These are phyloP conservation scores for Fusarium veterinarium DNA, from an alignment of 2,329 filamentous ascomycete species.

Conservation along the genomic window DNA sequence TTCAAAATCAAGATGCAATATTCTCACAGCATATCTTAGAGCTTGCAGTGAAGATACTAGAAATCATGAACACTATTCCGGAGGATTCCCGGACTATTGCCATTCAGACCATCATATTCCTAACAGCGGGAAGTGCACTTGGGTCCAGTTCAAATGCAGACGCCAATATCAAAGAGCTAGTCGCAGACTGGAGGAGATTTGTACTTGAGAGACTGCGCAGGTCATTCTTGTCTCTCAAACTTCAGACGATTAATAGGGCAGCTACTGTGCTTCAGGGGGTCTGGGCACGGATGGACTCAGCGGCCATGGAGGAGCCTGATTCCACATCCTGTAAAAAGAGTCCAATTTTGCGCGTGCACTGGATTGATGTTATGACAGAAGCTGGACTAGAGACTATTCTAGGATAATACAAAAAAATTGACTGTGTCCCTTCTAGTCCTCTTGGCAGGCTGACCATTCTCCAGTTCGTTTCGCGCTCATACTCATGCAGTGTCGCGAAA, in stretches of 20 bases:
- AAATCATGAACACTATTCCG: background rate
- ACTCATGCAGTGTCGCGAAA: background rate
- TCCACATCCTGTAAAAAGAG: background rate
- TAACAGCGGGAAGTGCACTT: background rate
- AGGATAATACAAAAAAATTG: background rate
- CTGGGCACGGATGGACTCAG: background rate
- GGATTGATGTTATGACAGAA: constrained; percentile 2
- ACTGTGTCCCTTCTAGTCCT: too few relatives aligned
- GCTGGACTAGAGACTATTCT: background rate
- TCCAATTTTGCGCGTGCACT: background rate
- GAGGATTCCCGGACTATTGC: background rate
- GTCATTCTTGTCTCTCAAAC: background rate
- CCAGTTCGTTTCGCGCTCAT: background rate
- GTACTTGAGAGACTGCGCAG: background rate
- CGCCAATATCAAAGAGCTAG: too few relatives aligned
- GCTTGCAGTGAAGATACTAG: background rate
- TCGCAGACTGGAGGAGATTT: background rate
- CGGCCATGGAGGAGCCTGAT: accelerated
- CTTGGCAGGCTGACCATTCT: accelerated
- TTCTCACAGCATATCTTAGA: background rate
- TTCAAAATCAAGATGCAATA: too few relatives aligned
- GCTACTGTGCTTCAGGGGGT: background rate
- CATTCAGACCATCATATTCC: background rate
- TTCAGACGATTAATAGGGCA: background rate
- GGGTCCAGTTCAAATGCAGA: background rate